phyloP scores from a whole-genome alignment of 345 rosid species.

The Erucastrum elatum region DNA sequence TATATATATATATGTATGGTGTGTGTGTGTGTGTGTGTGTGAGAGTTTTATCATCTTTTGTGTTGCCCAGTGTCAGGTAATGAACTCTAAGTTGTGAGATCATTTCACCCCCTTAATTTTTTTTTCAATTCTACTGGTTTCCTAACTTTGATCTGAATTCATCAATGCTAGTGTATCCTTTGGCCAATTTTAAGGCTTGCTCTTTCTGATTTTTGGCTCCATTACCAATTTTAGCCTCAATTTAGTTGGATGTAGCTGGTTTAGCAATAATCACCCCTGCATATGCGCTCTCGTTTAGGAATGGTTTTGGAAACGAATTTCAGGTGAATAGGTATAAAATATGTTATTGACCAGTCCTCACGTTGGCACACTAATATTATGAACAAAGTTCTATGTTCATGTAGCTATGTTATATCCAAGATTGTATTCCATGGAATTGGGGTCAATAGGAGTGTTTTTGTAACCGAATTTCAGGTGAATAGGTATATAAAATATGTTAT shows the following conservation, averaged over 20 bases:
- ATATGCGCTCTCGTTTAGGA: background rate
- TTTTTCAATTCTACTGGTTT: background rate
- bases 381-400: constrained; percentile 13
- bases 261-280: background rate
- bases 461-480: background rate
- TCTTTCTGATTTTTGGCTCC: background rate
- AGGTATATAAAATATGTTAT: background rate
- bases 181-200: constrained; percentile 3
- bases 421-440: too few species aligned
- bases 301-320: background rate
- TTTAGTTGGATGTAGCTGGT: constrained; percentile 11
- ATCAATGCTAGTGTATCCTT: constrained; percentile 1
- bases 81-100: constrained; percentile 1
- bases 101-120: background rate
- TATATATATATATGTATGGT: background rate
- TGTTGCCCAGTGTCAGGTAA: background rate
- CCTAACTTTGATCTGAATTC: constrained; percentile 3
- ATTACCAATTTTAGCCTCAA: constrained; percentile 6
- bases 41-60: background rate
- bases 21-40: background rate
- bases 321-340: background rate
- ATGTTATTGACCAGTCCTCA: background rate
- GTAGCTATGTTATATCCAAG: background rate
- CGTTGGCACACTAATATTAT: background rate
- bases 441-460: too few species aligned